These are phyloP conservation scores for Cyclocybe cylindracea DNA, from an alignment of 768 basidiomycete genomes.

Conservation along the genomic window DNA sequence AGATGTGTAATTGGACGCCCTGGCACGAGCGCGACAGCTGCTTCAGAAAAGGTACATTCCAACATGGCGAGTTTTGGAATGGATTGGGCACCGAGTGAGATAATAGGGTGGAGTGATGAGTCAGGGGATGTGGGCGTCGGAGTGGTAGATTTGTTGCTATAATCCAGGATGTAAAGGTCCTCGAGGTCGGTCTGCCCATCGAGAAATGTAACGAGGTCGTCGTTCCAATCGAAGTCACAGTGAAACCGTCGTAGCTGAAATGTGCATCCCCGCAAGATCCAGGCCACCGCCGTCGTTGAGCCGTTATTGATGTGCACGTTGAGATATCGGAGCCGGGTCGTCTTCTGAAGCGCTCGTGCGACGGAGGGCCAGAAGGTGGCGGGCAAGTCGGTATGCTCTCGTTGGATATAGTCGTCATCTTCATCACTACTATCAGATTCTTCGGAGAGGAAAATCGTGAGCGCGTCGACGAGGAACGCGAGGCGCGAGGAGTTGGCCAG, in stretches of 20 bases:
- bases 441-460: slow-evolving; percentile 48
- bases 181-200: slow-evolving; percentile 45
- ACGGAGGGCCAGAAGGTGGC: slow-evolving; percentile 51
- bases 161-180: slow-evolving; percentile 53
- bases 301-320: slow-evolving; percentile 48
- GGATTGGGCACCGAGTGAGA: slow-evolving; percentile 25
- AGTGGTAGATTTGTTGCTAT: slow-evolving; percentile 27
- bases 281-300: slow-evolving; percentile 33
- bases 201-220: slow-evolving; percentile 52
- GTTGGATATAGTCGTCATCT: slow-evolving; percentile 24
- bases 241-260: slow-evolving; percentile 64
- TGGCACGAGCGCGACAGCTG: slow-evolving; percentile 56
- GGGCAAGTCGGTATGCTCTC: slow-evolving; percentile 22
- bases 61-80: slow-evolving; percentile 54
- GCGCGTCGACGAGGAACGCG: slow-evolving; percentile 50
- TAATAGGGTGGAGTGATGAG: slow-evolving; percentile 15
- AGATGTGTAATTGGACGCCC: slow-evolving; percentile 59
- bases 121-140: slow-evolving; percentile 22
- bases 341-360: slow-evolving; percentile 49
- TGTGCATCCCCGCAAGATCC: slow-evolving; percentile 40
- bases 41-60: slow-evolving; percentile 71
- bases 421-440: slow-evolving; percentile 30
- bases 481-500: slow-evolving; percentile 48
- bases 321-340: slow-evolving; percentile 49
- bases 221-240: slow-evolving; percentile 70